Percentiles rank a stretch among this genome's conserved stretches.
These are phyloP conservation scores for Leishmania lainsoni DNA, from an alignment of 208 protist genomes.

Conservation along the genomic window DNA sequence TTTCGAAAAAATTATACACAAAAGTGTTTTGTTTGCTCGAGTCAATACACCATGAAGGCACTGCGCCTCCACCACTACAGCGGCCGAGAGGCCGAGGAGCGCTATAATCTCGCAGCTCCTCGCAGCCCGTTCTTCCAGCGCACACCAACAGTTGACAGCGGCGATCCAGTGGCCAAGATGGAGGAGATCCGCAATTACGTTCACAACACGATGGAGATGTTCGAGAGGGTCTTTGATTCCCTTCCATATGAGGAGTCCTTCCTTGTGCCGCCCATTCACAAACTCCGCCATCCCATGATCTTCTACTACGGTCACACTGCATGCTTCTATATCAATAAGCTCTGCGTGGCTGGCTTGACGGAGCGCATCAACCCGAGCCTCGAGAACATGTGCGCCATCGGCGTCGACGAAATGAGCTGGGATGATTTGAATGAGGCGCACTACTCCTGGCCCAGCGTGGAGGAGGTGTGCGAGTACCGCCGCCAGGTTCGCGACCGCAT, in stretches of 20 bases:
- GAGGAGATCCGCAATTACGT: conserved; percentile 91
- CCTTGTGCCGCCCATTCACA: conserved; percentile 83
- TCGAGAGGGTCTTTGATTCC: conserved; percentile 87
- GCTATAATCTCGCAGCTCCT: conserved; percentile 44
- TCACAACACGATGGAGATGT: conserved; percentile 85
- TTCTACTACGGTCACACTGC: conserved; percentile 98
- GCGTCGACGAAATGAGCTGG: conserved; percentile 98
- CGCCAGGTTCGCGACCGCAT: conserved; percentile 76
- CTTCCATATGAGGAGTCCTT: conserved; percentile 83
- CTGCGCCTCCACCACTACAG: conserved; percentile 53
- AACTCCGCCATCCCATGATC: conserved; percentile 95
- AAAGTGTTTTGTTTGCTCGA: background rate
- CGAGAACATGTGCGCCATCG: conserved; percentile 94
- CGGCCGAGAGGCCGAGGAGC: conserved; percentile 45
- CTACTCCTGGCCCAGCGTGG: conserved; percentile 89
- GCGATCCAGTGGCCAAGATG: conserved; percentile 62
- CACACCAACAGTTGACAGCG: conserved; percentile 47
- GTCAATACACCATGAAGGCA: conserved; percentile 34
- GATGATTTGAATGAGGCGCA: conserved; percentile 93
- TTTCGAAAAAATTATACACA: background rate
- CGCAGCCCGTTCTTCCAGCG: conserved; percentile 71
- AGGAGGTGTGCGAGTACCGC: conserved; percentile 91
- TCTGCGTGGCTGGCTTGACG: conserved; percentile 85
- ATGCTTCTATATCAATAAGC: conserved; percentile 96
- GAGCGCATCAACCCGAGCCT: conserved; percentile 82